These are phyloP conservation scores for Arthrobotrys sphaeroides DNA, from an alignment of 2,329 filamentous ascomycete species.

Conservation along the genomic window DNA sequence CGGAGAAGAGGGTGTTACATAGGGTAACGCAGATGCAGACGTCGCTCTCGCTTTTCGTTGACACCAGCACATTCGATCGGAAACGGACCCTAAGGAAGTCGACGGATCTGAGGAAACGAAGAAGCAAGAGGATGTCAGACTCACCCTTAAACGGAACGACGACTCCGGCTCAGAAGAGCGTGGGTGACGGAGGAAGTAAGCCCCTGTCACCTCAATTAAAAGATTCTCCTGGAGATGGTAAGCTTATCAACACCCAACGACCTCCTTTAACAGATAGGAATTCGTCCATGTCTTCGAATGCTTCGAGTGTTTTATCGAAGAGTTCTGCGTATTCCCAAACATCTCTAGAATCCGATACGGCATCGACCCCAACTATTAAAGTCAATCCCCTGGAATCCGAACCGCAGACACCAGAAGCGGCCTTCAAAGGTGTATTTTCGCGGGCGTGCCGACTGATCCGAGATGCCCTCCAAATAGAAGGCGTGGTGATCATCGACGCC, in stretches of 20 bases:
- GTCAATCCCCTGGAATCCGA: slow-evolving; percentile 30
- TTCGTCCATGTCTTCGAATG: slow-evolving; percentile 43
- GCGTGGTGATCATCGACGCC: slow-evolving; percentile 57
- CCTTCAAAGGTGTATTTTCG: slow-evolving; percentile 56
- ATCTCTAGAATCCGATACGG: slow-evolving; percentile 39
- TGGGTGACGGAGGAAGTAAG: slow-evolving; percentile 49
- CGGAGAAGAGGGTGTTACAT: slow-evolving; percentile 53
- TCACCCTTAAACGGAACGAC: slow-evolving; percentile 48
- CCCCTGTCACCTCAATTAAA: slow-evolving; percentile 30
- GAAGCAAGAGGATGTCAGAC: slow-evolving; percentile 40
- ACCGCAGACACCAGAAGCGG: slow-evolving; percentile 52
- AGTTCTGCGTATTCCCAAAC: slow-evolving; percentile 36
- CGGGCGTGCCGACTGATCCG: slow-evolving; percentile 56
- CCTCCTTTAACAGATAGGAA: slow-evolving; percentile 44
- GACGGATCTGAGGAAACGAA: slow-evolving; percentile 40
- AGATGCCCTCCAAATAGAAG: slow-evolving; percentile 56
- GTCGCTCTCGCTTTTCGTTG: slow-evolving; percentile 56
- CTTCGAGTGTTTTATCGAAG: slow-evolving; percentile 36
- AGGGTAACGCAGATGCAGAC: slow-evolving; percentile 56
- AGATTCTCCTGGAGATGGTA: slow-evolving; percentile 35
- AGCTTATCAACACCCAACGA: slow-evolving; percentile 43
- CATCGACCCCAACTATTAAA: slow-evolving; percentile 52
- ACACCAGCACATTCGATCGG: slow-evolving; percentile 56
- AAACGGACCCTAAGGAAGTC: slow-evolving; percentile 50
- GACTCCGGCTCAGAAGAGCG: slow-evolving; percentile 28